Percentiles rank a stretch among this genome's conserved stretches.
These are phyloP conservation scores for Angophora floribunda DNA, from an alignment of 345 rosid genomes.

Conservation along the genomic window DNA sequence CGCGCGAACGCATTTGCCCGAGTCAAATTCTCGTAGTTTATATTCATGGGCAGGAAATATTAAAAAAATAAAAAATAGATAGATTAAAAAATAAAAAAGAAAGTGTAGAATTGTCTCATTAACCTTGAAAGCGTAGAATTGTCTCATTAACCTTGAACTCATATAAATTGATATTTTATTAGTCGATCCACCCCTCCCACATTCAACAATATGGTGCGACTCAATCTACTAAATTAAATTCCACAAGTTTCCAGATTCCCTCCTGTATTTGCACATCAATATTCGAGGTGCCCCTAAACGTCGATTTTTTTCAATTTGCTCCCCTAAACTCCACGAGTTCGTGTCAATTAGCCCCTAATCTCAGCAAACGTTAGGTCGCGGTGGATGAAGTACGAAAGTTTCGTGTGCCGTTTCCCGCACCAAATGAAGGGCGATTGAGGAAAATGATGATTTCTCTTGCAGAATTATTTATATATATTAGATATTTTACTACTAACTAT, in stretches of 20 bases:
- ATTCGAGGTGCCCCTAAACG: not conserved
- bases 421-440: not conserved
- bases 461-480: no score
- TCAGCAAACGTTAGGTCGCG: not conserved
- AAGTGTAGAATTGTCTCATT: not conserved
- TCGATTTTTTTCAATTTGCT: not conserved
- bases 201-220: accelerated
- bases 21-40: not conserved
- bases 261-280: not conserved
- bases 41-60: not conserved
- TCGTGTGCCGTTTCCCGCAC: not conserved
- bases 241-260: accelerated
- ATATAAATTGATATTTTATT: not conserved
- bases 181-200: no score
- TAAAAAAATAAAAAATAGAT: not conserved
- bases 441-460: not conserved
- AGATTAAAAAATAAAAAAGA: no score
- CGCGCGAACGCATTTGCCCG: not conserved
- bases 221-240: not conserved
- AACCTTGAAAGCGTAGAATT: not conserved
- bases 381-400: accelerated
- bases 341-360: not conserved
- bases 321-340: not conserved
- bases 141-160: not conserved
- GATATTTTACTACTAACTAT: no score